Base-by-base conservation (phyloP, 2,329 filamentous ascomycete species). In the Cercospora sojina region DNA sequence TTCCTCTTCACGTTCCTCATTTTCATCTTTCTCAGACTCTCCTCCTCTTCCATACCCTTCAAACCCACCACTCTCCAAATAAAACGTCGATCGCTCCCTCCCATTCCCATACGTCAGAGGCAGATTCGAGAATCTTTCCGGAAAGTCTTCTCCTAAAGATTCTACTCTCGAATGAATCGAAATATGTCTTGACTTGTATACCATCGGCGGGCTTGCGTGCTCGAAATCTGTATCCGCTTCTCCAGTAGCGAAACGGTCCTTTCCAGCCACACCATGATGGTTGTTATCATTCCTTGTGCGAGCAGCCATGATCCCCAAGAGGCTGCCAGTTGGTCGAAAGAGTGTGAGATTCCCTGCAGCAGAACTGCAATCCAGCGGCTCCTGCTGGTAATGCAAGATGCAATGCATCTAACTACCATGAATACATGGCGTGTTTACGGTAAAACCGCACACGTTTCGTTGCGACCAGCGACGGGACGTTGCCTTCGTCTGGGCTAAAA, bases 131-230 rank as follows among this genome's bases (percentile, higher is more conserved):
- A 71, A 68, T 12, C 66, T 61, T 32, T 68, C 67, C 60, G 64
- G 64, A 20, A 18, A 23, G 7, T 72, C 67, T 7, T 65, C 67
- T 12, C 69, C 71, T 16, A 75, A 63, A 6, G 74, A 72, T 31
- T 77, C 72, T 0, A 74, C 72, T 59, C 71, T 61, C 16, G 73
- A 75, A 58, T 77, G 74, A 5, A 76, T 67, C 23, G 75, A 76
- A 47, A 77, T 72, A 27, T 77, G 75, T 57, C 74, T 69, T 13
- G 74, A 74, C 43, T 74, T 74, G 71, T 75, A 74, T n/a, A 72
- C 56, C 32, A 57, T 43, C 6, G 60, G 60, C 20, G 49, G 49
- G 10, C 49, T 55, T 3, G 35, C 60, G 7, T 57, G 32, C n/a
- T 41, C 49, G 16, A 32, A 10, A 12, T 38, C 53, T 9, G 1